These are phyloP conservation scores for Globisporangium yorkense DNA, from an alignment of 352 stramenopile genomes.

Conservation along the genomic window DNA sequence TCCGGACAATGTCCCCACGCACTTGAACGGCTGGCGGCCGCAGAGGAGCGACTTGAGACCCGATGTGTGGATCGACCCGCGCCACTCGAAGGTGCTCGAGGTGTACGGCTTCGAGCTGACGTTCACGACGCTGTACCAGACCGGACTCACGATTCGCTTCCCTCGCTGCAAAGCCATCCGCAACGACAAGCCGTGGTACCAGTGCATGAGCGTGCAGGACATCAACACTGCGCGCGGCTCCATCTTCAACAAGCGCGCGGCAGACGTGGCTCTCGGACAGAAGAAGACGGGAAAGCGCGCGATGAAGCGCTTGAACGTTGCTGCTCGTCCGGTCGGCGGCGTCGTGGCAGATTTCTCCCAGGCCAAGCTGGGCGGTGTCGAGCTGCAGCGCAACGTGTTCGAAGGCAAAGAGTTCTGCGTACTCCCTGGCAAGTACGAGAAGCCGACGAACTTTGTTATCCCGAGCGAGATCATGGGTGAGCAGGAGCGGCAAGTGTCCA, in stretches of 20 bases:
- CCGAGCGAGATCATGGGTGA: slow-evolving; percentile 29
- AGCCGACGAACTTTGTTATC: slow-evolving; percentile 12
- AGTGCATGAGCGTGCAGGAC: slow-evolving; percentile 75
- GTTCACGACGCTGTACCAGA: slow-evolving; percentile 76
- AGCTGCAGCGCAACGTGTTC: slow-evolving; percentile 56
- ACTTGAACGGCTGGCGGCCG: slow-evolving; percentile 77
- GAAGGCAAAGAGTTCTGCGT: slow-evolving; percentile 72
- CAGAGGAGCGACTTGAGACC: slow-evolving; percentile 68
- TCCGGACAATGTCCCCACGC: slow-evolving; percentile 48
- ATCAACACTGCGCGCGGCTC: slow-evolving; percentile 57
- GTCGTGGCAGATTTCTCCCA: slow-evolving; percentile 56
- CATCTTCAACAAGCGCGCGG: slow-evolving; percentile 64
- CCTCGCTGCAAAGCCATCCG: slow-evolving; percentile 77
- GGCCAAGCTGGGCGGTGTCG: slow-evolving; percentile 51
- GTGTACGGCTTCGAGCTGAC: slow-evolving; percentile 85
- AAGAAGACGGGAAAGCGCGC: slow-evolving; percentile 43
- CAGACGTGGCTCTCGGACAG: slow-evolving; percentile 65
- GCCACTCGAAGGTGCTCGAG: slow-evolving; percentile 78
- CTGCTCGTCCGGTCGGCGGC: slow-evolving; percentile 18
- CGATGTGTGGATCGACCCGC: slow-evolving; percentile 80
- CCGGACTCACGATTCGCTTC: slow-evolving; percentile 75
- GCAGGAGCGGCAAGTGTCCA: slow-evolving; percentile 30
- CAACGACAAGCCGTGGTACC: slow-evolving; percentile 79
- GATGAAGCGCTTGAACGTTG: slow-evolving; percentile 23
- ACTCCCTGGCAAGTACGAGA: slow-evolving; percentile 66